These are phyloP conservation scores for Hyparrhenia diplandra DNA, from an alignment of 176 grass and related monocot species.

Conservation along the genomic window DNA sequence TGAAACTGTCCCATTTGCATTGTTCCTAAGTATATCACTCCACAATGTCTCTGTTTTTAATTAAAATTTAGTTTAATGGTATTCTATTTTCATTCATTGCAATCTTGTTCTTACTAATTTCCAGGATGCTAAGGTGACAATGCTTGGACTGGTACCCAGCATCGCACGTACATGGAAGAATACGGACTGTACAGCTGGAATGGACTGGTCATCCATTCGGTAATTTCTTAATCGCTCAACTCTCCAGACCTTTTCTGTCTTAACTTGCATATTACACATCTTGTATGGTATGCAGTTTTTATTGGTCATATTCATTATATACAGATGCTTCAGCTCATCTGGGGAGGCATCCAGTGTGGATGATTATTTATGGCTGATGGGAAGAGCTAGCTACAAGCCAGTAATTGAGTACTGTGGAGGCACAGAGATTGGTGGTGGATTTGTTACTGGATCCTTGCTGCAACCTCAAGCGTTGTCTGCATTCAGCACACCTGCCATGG, in stretches of 20 bases:
- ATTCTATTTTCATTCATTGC: neutral
- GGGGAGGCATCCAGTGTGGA: conserved; percentile 96
- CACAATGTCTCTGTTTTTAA: neutral
- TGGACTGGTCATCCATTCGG: conserved; percentile 88
- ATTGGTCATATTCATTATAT: conserved; percentile 20
- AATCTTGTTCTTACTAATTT: conserved; percentile 14
- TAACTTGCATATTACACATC: conserved; percentile 5
- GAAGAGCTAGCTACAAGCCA: conserved; percentile 93
- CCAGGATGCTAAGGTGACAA: conserved; percentile 94
- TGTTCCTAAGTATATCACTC: neutral
- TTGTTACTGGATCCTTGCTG: conserved; percentile 75
- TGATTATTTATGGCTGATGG: conserved; percentile 98
- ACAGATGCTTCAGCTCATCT: conserved; percentile 91
- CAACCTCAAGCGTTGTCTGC: conserved; percentile 89
- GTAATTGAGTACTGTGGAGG: conserved; percentile 96
- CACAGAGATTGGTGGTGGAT: conserved; percentile 90
- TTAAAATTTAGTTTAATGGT: neutral
- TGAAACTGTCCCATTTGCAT: conserved; percentile 11
- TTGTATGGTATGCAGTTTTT: conserved; percentile 27
- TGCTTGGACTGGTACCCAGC: conserved; percentile 96
- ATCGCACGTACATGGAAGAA: conserved; percentile 91
- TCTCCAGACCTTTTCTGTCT: conserved; percentile 2
- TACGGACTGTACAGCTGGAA: conserved; percentile 69
- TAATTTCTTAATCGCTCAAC: conserved; percentile 26
- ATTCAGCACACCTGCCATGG: conserved; percentile 92